Percentiles rank a stretch among this genome's conserved stretches.
phyloP scores from a whole-genome alignment of 148 eudicot genomes.

The Rhododendron williamsianum region DNA sequence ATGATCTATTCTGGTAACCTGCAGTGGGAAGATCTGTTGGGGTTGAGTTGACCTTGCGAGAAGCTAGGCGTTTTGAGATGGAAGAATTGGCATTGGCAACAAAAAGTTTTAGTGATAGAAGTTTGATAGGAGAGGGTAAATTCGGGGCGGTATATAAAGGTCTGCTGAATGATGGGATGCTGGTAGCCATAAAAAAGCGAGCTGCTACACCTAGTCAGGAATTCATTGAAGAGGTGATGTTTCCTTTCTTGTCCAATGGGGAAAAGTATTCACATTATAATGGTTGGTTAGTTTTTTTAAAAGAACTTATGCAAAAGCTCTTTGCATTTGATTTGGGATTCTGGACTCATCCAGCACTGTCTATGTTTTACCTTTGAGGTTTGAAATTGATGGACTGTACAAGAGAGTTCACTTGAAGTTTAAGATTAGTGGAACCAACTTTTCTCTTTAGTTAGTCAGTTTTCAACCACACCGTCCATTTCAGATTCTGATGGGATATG shows the following conservation, averaged over 20 bases:
- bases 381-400: background rate
- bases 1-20: constrained; percentile 8
- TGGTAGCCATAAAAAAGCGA: constrained; percentile 87
- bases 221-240: constrained; percentile 79
- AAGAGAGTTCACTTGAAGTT: background rate
- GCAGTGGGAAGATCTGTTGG: constrained; percentile 54
- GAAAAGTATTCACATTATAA: background rate
- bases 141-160: constrained; percentile 96
- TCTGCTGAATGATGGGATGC: constrained; percentile 81
- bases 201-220: constrained; percentile 62
- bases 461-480: background rate
- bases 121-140: constrained; percentile 89
- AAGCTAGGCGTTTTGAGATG: constrained; percentile 66
- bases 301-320: background rate
- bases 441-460: background rate
- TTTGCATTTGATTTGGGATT: constrained; percentile 1
- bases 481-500: background rate
- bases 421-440: background rate
- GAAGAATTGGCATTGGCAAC: constrained; percentile 75
- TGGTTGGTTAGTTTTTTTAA: background rate
- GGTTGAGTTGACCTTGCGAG: constrained; percentile 61
- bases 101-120: constrained; percentile 60
- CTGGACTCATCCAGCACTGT: background rate
- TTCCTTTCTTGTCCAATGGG: background rate
- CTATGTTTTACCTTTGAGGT: background rate